Percentiles rank a stretch among this genome's conserved stretches.
Evolutionary conservation across 352 stramenopile species (phyloP).

Genomic region (Globisporangium barbulae): DNA sequence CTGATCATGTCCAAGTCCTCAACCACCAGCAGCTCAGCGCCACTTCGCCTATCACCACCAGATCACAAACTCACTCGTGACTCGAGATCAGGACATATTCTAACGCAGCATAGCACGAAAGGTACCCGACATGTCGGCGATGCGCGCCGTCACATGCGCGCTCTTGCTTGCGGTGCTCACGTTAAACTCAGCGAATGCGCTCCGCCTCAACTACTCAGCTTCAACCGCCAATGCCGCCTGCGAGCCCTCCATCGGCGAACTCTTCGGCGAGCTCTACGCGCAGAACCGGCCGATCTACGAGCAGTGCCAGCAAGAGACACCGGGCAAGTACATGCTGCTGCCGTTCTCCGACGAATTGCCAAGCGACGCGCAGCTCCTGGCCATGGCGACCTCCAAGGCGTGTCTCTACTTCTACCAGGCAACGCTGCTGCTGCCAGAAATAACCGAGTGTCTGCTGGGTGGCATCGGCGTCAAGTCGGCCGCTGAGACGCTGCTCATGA

Average conservation of each 20-base stretch:
- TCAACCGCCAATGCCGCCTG: neutral
- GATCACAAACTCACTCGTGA: no score
- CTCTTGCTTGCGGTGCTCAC: neutral
- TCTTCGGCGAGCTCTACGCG: neutral
- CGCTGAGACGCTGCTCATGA: slow-evolving; percentile 1
- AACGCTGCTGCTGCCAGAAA: neutral
- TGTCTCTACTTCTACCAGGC: slow-evolving; percentile 6
- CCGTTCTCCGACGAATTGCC: neutral
- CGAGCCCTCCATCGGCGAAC: neutral
- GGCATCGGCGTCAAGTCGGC: slow-evolving; percentile 1
- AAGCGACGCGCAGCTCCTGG: neutral
- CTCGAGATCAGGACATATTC: no score
- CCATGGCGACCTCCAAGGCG: slow-evolving; percentile 1
- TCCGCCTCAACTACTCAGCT: neutral
- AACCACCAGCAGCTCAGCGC: no score
- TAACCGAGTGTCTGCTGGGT: neutral
- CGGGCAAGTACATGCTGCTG: neutral
- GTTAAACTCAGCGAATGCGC: neutral
- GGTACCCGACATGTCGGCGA: no score
- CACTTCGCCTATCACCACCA: no score
- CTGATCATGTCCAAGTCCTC: no score
- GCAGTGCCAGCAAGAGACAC: slow-evolving; percentile 1
- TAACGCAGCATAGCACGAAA: no score
- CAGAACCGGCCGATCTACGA: slow-evolving; percentile 4
- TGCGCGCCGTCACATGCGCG: neutral